Percentiles rank a stretch among this genome's conserved stretches.
Evolutionary conservation across 371 early-diverging fungal genomes (phyloP).

Genomic region (Mucor saturninus): DNA sequence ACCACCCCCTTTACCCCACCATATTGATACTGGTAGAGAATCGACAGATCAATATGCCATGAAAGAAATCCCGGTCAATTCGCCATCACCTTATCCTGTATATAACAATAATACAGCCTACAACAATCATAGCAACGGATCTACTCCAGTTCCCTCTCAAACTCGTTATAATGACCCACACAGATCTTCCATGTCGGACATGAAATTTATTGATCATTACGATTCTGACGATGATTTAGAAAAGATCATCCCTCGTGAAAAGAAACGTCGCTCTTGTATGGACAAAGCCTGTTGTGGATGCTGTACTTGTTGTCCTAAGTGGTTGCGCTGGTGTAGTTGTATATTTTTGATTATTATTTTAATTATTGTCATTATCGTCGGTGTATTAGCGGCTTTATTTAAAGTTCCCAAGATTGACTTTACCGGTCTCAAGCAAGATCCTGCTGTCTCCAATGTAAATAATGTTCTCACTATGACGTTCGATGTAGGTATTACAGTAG

Average conservation of each 20-base stretch:
- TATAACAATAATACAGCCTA: slow-evolving; percentile 4
- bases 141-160: slow-evolving; percentile 1
- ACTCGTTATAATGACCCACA: slow-evolving; percentile 3
- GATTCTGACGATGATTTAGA: slow-evolving; percentile 36
- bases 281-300: slow-evolving; percentile 56
- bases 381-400: slow-evolving; percentile 50
- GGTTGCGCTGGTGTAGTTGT: slow-evolving; percentile 51
- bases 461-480: slow-evolving; percentile 35
- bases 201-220: slow-evolving; percentile 27
- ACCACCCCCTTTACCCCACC: slow-evolving; percentile 28
- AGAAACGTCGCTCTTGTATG: slow-evolving; percentile 41
- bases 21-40: slow-evolving; percentile 16
- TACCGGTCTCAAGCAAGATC: slow-evolving; percentile 39
- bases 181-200: slow-evolving; percentile 24
- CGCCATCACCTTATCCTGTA: slow-evolving; percentile 23
- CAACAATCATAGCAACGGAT: not conserved
- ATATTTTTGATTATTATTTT: slow-evolving; percentile 42
- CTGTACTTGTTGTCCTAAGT: slow-evolving; percentile 54
- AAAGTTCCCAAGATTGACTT: slow-evolving; percentile 47
- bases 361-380: slow-evolving; percentile 43
- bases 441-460: slow-evolving; percentile 9
- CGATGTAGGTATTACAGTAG: slow-evolving; percentile 46
- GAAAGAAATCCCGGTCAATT: slow-evolving; percentile 26
- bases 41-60: slow-evolving; percentile 21
- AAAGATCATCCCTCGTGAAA: slow-evolving; percentile 28